A percentile compares a stretch with the other conserved stretches of the same genome.
phyloP scores from a whole-genome alignment of 2,329 filamentous ascomycete species.

The Botrytis fragariae region DNA sequence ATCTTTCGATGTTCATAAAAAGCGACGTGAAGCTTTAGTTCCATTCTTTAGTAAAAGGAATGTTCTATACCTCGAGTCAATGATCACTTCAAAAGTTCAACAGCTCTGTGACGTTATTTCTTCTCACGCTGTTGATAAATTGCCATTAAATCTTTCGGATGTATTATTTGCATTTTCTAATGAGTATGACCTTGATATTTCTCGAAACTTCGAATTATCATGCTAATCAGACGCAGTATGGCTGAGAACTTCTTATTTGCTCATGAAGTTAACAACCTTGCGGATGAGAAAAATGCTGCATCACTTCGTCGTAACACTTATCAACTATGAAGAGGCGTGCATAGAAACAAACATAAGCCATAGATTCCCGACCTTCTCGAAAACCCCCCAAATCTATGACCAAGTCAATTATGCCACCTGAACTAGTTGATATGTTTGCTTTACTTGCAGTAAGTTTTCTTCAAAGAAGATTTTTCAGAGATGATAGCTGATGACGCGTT shows the following conservation, averaged over 20 bases:
- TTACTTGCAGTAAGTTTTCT: slow-evolving; percentile 20
- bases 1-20: too few species aligned
- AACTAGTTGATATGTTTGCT: slow-evolving; percentile 19
- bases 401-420: too few species aligned
- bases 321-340: slow-evolving; percentile 4
- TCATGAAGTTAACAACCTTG: slow-evolving; percentile 17
- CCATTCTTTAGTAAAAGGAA: too few species aligned
- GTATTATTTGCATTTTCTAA: too few species aligned
- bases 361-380: slow-evolving; percentile 23
- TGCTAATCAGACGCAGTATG: slow-evolving; percentile 2
- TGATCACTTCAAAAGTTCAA: too few species aligned
- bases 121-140: too few species aligned
- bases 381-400: slow-evolving; percentile 15
- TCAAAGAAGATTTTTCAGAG: background rate
- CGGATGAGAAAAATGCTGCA: slow-evolving; percentile 15
- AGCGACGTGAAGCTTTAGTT: too few species aligned
- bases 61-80: too few species aligned
- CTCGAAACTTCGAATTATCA: background rate
- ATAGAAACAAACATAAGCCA: slow-evolving; percentile 8
- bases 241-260: slow-evolving; percentile 22
- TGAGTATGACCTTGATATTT: too few species aligned
- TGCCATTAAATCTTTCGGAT: too few species aligned
- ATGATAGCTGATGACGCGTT: background rate
- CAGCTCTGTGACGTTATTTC: too few species aligned
- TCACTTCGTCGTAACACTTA: slow-evolving; percentile 17